Evolutionary conservation across 176 grass and related monocot genomes (phyloP), one percentile per base, ranked within the genome.

Genomic region (Pontederia crassipes): DNA sequence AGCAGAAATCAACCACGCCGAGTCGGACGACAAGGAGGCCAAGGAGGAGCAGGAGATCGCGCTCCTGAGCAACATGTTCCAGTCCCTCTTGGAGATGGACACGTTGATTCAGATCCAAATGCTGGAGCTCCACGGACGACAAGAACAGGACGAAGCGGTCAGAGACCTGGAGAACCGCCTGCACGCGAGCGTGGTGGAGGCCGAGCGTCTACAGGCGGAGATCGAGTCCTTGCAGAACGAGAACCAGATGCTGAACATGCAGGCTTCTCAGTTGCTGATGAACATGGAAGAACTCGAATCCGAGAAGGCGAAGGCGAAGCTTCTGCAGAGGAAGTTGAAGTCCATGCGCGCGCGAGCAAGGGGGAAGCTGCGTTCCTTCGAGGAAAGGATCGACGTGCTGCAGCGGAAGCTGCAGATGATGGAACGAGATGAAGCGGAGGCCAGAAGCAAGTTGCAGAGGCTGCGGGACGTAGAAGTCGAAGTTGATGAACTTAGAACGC

Each of bases 201-300:
- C 58, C 18, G 75, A 80, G 62, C 45, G 77, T 28, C 54, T 91
- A 53, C 67, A 55, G 28, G 52, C 69, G n/a, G 82, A 62, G 63
- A 72, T 80, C 4, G 50, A 81, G 8, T 65, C 87, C 52, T 70
- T 97, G 76, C 67, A 82, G 65, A 79, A 80, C 46, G 87, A 97
- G 79, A 97, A 91, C 72, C 73, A 62, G 50, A 61, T 32, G 73
- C 78, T 97, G 46, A 68, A 79, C 52, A 60, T 29, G 27, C 63
- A 78, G 72, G 62, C 57, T 48, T 50, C 56, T 54, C 83, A 88
- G 63, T 65, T 79, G 28, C 76, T 50, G 58, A 47, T 54, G 54
- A 59, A 68, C 12, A 74, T 70, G 45, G 65, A 26, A 7, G 67
- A 85, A 62, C 81, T 97, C 47, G 83, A 78, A 18, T 62, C 48